A percentile compares a stretch with the other conserved stretches of the same genome.
Evolutionary conservation across 345 rosid genomes (phyloP).

Genomic region (Bruguiera sexangula): DNA sequence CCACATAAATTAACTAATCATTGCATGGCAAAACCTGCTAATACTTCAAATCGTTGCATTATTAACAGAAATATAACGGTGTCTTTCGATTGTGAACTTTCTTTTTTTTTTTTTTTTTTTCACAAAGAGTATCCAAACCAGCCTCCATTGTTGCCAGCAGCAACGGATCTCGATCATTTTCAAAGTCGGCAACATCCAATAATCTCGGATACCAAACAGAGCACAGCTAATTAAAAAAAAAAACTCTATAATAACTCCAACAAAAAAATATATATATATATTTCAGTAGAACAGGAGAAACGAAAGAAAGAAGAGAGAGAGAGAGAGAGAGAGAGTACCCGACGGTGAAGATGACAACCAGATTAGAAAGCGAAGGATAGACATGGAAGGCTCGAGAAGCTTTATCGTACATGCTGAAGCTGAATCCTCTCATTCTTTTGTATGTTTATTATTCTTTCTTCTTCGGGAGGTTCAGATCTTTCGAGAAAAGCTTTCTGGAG

Average conservation of each 20-base stretch:
- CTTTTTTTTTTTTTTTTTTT: no score
- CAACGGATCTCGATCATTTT: not conserved
- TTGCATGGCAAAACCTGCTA: no score
- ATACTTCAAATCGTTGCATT: no score
- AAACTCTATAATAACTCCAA: not conserved
- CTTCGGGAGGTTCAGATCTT: not conserved
- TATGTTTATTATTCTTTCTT: no score
- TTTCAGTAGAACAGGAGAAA: no score
- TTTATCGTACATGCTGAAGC: conserved; percentile 48
- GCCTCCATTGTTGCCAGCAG: no score
- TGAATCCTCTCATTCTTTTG: conserved; percentile 54
- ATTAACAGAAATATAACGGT: no score
- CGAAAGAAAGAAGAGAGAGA: not conserved
- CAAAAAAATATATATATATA: not conserved
- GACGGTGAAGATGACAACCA: conserved; percentile 70
- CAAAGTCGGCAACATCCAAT: not conserved
- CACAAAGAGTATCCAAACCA: no score
- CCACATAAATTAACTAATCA: no score
- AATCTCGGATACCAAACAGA: not conserved
- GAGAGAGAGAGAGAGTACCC: conserved; percentile 41
- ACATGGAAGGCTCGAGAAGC: conserved; percentile 64
- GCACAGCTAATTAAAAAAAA: not conserved
- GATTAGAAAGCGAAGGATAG: conserved; percentile 61
- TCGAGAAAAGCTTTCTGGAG: not conserved
- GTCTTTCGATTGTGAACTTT: no score